Percentiles rank a stretch among this genome's conserved stretches.
phyloP scores from a whole-genome alignment of 73 alveolate genomes.

The Stentor roeselii region DNA sequence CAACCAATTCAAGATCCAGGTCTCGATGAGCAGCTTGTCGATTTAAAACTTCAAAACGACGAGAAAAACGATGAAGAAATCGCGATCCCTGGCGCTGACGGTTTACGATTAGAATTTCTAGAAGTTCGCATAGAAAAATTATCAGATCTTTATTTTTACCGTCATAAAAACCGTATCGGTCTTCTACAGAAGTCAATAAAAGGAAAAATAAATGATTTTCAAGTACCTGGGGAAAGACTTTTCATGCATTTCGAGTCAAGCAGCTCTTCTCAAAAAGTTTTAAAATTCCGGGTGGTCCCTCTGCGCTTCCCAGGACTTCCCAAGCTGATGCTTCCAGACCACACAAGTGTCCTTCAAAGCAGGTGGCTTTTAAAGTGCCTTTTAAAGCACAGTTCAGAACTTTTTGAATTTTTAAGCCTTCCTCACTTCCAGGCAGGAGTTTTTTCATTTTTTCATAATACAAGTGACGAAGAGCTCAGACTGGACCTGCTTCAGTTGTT shows the following conservation, averaged over 20 bases:
- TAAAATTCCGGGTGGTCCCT: too few species aligned
- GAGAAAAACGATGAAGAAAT: conserved; percentile 20
- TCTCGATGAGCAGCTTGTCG: conserved; percentile 7
- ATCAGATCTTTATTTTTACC: conserved; percentile 2
- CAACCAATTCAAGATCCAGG: conserved; percentile 3
- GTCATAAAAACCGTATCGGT: conserved; percentile 14
- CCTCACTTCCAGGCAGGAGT: too few species aligned
- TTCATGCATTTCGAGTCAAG: conserved; percentile 13
- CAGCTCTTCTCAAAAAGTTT: too few species aligned
- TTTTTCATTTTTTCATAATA: too few species aligned
- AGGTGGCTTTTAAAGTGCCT: too few species aligned
- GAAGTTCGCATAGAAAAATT: conserved; percentile 19
- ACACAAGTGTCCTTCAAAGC: too few species aligned
- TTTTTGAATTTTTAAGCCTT: too few species aligned
- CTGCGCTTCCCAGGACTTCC: too few species aligned
- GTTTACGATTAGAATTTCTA: conserved; percentile 5
- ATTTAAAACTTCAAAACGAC: conserved; percentile 20
- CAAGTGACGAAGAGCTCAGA: too few species aligned
- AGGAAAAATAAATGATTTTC: conserved; percentile 23
- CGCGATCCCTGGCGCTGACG: conserved; percentile 30
- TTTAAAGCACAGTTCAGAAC: too few species aligned
- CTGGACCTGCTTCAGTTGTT: too few species aligned
- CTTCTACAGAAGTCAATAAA: background rate
- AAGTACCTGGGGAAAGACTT: conserved; percentile 30
- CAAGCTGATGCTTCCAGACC: too few species aligned